Evolutionary conservation across 768 basidiomycete species (phyloP).

Genomic region (Xanthoconium purpureum): DNA sequence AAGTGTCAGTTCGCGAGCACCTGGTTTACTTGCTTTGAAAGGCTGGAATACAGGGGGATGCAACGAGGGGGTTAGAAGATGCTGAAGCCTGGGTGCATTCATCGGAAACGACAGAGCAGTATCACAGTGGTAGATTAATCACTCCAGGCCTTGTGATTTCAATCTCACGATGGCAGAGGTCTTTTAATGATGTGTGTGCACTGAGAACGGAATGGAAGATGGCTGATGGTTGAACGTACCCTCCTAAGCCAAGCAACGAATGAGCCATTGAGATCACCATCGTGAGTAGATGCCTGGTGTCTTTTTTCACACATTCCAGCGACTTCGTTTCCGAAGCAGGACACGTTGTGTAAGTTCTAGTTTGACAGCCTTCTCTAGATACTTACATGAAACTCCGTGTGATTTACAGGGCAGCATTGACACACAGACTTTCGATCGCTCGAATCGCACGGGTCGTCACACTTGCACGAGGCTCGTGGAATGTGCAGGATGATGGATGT

Average conservation of each 20-base stretch:
- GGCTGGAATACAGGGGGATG: no score
- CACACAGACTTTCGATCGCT: background rate
- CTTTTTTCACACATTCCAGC: background rate
- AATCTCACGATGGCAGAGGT: no score
- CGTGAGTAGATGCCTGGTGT: background rate
- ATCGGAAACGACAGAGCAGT: no score
- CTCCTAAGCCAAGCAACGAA: background rate
- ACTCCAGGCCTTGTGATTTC: no score
- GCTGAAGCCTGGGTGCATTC: no score
- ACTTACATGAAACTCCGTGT: background rate
- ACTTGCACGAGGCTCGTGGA: constrained; percentile 2
- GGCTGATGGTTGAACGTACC: background rate
- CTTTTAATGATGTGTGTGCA: background rate
- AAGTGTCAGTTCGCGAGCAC: no score
- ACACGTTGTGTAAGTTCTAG: background rate
- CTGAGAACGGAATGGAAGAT: background rate
- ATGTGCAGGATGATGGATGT: constrained; percentile 1
- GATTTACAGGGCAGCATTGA: background rate
- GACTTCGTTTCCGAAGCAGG: background rate
- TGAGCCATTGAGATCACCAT: background rate
- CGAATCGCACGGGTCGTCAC: background rate
- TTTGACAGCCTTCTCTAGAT: background rate
- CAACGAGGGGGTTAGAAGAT: no score
- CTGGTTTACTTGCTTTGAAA: no score
- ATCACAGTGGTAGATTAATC: no score